phyloP scores from a whole-genome alignment of 164 flowering plant genomes.

The Amborella trichopoda region DNA sequence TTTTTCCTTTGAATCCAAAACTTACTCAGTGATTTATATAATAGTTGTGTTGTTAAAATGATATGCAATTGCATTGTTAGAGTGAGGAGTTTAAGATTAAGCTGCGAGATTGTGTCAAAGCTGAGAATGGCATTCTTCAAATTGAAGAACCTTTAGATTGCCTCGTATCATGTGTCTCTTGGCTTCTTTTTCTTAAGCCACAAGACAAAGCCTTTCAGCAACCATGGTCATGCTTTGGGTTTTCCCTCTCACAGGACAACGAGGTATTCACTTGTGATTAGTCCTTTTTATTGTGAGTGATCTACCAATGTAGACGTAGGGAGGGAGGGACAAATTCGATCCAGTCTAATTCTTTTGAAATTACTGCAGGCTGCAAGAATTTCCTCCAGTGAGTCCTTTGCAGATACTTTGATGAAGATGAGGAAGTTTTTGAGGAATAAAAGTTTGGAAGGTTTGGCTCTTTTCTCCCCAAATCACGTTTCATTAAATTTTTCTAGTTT shows the following conservation, averaged over 20 bases:
- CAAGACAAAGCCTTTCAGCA: conserved; percentile 26
- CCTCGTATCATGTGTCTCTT: conserved; percentile 63
- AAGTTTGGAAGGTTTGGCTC: conserved; percentile 44
- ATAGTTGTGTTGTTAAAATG: too few relatives aligned
- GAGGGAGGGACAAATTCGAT: too few relatives aligned
- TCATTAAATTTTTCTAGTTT: too few relatives aligned
- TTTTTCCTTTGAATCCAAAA: too few relatives aligned
- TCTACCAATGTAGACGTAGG: too few relatives aligned
- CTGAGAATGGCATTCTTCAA: conserved; percentile 38
- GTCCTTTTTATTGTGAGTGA: too few relatives aligned
- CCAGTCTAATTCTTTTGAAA: conserved; percentile 6
- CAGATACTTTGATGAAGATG: conserved; percentile 39
- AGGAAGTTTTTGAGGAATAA: conserved; percentile 36
- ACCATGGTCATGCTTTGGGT: conserved; percentile 61
- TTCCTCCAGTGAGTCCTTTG: conserved; percentile 38
- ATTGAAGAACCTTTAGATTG: conserved; percentile 72
- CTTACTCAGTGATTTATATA: too few relatives aligned
- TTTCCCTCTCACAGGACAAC: conserved; percentile 80
- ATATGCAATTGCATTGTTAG: too few relatives aligned
- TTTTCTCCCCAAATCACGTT: too few relatives aligned
- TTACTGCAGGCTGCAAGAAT: conserved; percentile 40
- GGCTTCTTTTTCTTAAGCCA: conserved; percentile 69
- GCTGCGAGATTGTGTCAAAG: conserved; percentile 39
- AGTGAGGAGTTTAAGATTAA: conserved; percentile 33
- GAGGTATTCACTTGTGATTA: conserved; percentile 39